Evolutionary conservation across 495 filamentous ascomycete species (phyloP).

Genomic region (Coniosporium apollinis): DNA sequence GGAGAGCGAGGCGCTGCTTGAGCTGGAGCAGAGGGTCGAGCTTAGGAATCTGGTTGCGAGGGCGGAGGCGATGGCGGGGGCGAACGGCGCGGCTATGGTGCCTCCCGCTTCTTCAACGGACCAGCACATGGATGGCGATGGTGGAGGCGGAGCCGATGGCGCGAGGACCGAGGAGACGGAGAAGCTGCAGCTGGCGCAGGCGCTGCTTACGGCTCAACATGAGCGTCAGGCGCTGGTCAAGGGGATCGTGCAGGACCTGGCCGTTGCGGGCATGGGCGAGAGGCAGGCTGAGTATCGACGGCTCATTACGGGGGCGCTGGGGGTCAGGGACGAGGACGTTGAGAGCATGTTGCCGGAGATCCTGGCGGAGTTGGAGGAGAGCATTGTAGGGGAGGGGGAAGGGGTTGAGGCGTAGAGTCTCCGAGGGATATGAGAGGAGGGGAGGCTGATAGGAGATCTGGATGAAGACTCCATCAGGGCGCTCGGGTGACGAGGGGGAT

Average conservation of each 20-base stretch:
- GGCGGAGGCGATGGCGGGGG: no score
- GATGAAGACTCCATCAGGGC: no score
- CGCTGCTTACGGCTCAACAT: constrained; percentile 12
- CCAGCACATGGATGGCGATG: no score
- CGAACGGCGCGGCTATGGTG: no score
- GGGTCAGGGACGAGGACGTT: constrained; percentile 24
- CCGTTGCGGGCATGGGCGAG: constrained; percentile 20
- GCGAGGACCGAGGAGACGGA: constrained; percentile 1
- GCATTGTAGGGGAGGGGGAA: constrained; percentile 29
- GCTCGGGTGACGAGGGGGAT: no score
- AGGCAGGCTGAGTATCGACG: constrained; percentile 19
- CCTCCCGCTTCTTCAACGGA: no score
- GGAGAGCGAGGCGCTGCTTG: constrained; percentile 59
- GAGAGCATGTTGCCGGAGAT: constrained; percentile 26
- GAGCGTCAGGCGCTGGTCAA: constrained; percentile 16
- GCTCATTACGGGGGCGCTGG: constrained; percentile 24
- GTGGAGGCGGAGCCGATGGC: background rate
- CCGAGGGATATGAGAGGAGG: no score
- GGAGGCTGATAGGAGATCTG: no score
- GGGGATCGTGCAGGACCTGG: constrained; percentile 16
- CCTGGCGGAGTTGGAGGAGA: constrained; percentile 36
- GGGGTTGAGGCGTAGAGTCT: constrained; percentile 17
- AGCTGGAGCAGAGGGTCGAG: constrained; percentile 31
- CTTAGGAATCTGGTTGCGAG: constrained; percentile 3
- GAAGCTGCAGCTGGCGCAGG: constrained; percentile 12